phyloP scores from a whole-genome alignment of 345 rosid genomes.

The Aurinia saxatilis region DNA sequence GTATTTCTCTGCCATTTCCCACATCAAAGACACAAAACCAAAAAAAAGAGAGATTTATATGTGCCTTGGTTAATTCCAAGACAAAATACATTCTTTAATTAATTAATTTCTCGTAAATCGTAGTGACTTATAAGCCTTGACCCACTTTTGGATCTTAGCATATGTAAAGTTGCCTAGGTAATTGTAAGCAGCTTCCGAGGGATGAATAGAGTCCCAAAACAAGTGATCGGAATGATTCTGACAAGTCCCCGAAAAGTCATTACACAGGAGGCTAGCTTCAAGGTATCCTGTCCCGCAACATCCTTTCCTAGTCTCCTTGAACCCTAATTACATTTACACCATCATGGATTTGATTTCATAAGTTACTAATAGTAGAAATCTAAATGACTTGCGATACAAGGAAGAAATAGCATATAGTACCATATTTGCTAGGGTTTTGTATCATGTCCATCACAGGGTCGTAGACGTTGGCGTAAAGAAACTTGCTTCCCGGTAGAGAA shows the following conservation, averaged over 20 bases:
- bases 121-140: slow-evolving; percentile 29
- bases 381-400: neutral
- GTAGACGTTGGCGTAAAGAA: slow-evolving; percentile 36
- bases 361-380: neutral
- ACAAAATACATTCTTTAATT: neutral
- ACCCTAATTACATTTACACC: slow-evolving; percentile 30
- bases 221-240: slow-evolving; percentile 24
- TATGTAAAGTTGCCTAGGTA: slow-evolving; percentile 12
- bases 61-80: slow-evolving; percentile 29
- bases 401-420: slow-evolving; percentile 9
- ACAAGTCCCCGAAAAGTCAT: slow-evolving; percentile 22
- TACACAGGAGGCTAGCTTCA: slow-evolving; percentile 33
- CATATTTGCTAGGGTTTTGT: slow-evolving; percentile 33
- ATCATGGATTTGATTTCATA: neutral
- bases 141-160: slow-evolving; percentile 54
- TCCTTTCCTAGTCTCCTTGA: slow-evolving; percentile 34
- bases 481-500: slow-evolving; percentile 33
- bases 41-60: too few species aligned
- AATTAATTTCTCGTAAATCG: slow-evolving; percentile 2
- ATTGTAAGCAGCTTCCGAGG: slow-evolving; percentile 31
- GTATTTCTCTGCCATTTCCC: too few species aligned
- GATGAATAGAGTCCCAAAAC: slow-evolving; percentile 50
- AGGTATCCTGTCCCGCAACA: slow-evolving; percentile 40
- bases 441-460: slow-evolving; percentile 37
- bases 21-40: too few species aligned